phyloP scores from a whole-genome alignment of 306 rosid species.

The Mimosa pudica region DNA sequence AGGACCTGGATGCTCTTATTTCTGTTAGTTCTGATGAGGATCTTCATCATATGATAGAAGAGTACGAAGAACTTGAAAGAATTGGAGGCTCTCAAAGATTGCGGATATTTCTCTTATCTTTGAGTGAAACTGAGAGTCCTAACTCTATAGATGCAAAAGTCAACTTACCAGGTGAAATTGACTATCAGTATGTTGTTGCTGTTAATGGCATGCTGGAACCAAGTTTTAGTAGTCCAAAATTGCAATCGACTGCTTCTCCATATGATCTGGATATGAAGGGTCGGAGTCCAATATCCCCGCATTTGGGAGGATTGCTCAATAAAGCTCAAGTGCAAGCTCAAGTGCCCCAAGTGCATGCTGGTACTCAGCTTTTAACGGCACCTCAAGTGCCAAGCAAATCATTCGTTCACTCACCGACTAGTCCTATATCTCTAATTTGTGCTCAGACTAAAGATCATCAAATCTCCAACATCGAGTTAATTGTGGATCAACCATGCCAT shows the following conservation, averaged over 20 bases:
- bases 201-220: slow-evolving; percentile 72
- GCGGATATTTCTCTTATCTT: slow-evolving; percentile 78
- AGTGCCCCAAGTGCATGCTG: background rate
- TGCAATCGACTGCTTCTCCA: slow-evolving; percentile 49
- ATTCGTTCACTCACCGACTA: slow-evolving; percentile 48
- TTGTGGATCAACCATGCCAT: slow-evolving; percentile 46
- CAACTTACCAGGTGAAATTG: slow-evolving; percentile 54
- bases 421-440: slow-evolving; percentile 44
- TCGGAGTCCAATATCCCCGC: slow-evolving; percentile 47
- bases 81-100: slow-evolving; percentile 74
- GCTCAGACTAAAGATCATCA: slow-evolving; percentile 52
- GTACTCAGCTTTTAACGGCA: slow-evolving; percentile 52
- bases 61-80: slow-evolving; percentile 79
- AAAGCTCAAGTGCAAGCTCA: slow-evolving; percentile 32
- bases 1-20: slow-evolving; percentile 95
- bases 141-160: slow-evolving; percentile 57
- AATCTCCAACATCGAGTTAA: slow-evolving; percentile 41
- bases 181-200: slow-evolving; percentile 76
- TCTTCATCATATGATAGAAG: slow-evolving; percentile 90
- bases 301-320: slow-evolving; percentile 40
- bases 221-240: slow-evolving; percentile 62
- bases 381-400: slow-evolving; percentile 52
- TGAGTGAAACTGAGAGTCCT: slow-evolving; percentile 71
- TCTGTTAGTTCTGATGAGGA: slow-evolving; percentile 94
- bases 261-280: slow-evolving; percentile 57